Evolutionary conservation across 306 rosid genomes (phyloP), one percentile per base, ranked within the genome.

Genomic region (Canavalia ensiformis): DNA sequence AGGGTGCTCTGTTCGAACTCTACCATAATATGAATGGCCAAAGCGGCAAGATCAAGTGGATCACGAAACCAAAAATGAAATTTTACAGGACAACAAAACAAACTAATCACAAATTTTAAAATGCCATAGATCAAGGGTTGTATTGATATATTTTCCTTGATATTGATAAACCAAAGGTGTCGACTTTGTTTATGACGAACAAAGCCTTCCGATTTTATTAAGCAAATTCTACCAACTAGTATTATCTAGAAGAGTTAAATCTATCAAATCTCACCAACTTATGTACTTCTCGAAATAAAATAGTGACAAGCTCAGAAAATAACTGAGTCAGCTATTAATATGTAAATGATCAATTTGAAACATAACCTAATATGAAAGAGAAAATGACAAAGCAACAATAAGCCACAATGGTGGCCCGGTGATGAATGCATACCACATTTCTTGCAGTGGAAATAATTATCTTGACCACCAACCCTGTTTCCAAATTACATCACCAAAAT

Each of bases 381-480:
- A 12, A 18, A 2, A 63, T 58, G 41, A 5, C 25, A 39, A 74
- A 34, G 44, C 18, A 77, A 54, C 54, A 34, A 46, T 5, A 62
- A 37, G 31, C 30, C 12, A 7, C 11, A 54, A 75, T 9, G 78
- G 68, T 59, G 45, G 30, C 28, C 6, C 11, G 31, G 70, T 29
- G 59, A 54, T 47, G 84, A 66, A 75, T 49, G 80, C 97, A 63
- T 91, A 94, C 98, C 97, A n/a, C 98, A 94, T 81, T 94, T 94
- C 71, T 90, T 55, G 97, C 98, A 94, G 79, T 94, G 98, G 84
- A 77, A 94, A 84, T 45, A 94, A 39, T 91, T 91, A 29, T 90
- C 92, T 39, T 75, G 91, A 8, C 98, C 97, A 64, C 94, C 98
- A 58, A 92, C 89, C 85, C 98, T 94, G 97, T 80, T 72, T 59